These are phyloP conservation scores for Kodamaea anthophila DNA, from an alignment of 1,139 yeast species.

Conservation along the genomic window DNA sequence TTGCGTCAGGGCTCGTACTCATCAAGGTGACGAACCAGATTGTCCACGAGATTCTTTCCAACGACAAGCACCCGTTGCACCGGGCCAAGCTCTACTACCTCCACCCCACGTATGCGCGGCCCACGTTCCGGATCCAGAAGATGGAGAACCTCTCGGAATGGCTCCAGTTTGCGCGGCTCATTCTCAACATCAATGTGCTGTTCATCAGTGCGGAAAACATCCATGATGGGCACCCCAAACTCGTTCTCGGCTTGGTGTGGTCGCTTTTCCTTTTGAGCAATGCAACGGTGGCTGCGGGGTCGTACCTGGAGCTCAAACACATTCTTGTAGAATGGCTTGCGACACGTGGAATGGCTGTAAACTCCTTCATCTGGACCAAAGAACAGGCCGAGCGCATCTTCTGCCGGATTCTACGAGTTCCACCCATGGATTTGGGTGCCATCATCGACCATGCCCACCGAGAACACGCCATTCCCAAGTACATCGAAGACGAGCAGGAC, in stretches of 20 bases:
- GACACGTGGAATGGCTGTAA: not conserved
- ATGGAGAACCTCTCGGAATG: constrained; percentile 57
- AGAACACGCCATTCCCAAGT: constrained; percentile 45
- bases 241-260: constrained; percentile 66
- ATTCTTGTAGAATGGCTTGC: constrained; percentile 30
- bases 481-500: constrained; percentile 56
- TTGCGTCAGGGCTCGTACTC: constrained; percentile 37
- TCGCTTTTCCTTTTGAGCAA: constrained; percentile 49
- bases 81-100: constrained; percentile 19
- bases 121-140: constrained; percentile 52
- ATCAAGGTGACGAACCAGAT: constrained; percentile 31
- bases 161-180: constrained; percentile 47
- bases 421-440: not conserved
- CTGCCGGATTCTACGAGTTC: not conserved
- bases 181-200: constrained; percentile 45
- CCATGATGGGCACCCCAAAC: constrained; percentile 55
- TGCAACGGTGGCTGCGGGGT: constrained; percentile 29
- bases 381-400: constrained; percentile 15
- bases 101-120: constrained; percentile 37
- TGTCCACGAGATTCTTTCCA: constrained; percentile 16
- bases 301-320: constrained; percentile 27
- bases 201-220: constrained; percentile 67
- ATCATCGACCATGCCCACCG: not conserved
- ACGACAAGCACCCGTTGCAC: constrained; percentile 13
- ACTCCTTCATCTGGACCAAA: constrained; percentile 8